Evolutionary conservation across 495 filamentous ascomycete species (phyloP).

Genomic region (Bacidia gigantensis): DNA sequence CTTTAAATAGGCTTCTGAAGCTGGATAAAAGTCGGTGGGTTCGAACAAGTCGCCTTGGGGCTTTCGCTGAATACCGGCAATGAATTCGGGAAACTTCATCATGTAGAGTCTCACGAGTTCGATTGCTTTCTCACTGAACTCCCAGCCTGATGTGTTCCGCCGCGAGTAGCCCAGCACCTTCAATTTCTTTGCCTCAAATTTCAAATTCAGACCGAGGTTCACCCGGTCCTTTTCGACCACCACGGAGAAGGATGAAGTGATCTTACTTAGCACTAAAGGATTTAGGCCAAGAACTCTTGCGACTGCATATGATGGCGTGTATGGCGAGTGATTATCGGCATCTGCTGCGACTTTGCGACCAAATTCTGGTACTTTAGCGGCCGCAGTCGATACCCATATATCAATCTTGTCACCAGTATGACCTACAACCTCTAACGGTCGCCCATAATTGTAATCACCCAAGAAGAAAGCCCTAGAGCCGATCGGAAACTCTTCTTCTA

Average conservation of each 20-base stretch:
- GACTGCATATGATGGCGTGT: constrained; percentile 75
- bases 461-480: constrained; percentile 80
- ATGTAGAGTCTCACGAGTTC: constrained; percentile 75
- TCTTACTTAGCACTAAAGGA: constrained; percentile 80
- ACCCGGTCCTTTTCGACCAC: constrained; percentile 60
- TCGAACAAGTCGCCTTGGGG: constrained; percentile 59
- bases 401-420: constrained; percentile 61
- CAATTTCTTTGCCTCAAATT: constrained; percentile 87
- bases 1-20: constrained; percentile 46
- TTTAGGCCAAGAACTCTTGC: constrained; percentile 70
- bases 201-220: constrained; percentile 89
- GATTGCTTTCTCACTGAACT: constrained; percentile 79
- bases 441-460: constrained; percentile 88
- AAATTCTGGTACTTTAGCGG: constrained; percentile 66
- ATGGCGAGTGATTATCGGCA: constrained; percentile 54
- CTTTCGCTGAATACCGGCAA: constrained; percentile 67
- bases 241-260: constrained; percentile 85
- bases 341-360: constrained; percentile 53
- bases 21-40: constrained; percentile 76
- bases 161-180: constrained; percentile 96
- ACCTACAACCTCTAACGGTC: constrained; percentile 69
- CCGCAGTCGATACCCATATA: constrained; percentile 55
- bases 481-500: constrained; percentile 84
- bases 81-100: constrained; percentile 87
- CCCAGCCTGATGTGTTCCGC: constrained; percentile 74